phyloP scores from a whole-genome alignment of 306 rosid genomes.

The Astragalus glycyphyllos region DNA sequence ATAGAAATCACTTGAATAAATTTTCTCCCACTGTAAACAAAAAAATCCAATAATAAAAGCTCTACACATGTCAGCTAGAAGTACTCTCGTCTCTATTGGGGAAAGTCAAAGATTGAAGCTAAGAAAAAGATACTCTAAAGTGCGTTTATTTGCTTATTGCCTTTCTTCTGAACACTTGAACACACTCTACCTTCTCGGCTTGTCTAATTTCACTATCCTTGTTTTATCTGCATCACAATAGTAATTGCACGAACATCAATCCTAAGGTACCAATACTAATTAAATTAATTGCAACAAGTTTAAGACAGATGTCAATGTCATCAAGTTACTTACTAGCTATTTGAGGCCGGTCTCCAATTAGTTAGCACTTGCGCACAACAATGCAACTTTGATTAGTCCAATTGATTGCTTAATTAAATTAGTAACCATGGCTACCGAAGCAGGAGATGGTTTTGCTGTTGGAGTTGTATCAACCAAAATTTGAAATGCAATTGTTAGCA shows the following conservation, averaged over 20 bases:
- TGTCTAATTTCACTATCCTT: slow-evolving; percentile 7
- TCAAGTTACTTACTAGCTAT: slow-evolving; percentile 42
- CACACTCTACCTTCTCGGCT: slow-evolving; percentile 8
- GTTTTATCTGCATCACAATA: slow-evolving; percentile 29
- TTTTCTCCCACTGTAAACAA: not conserved
- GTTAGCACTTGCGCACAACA: too few species aligned
- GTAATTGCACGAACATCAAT: too few species aligned
- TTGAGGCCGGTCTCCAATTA: too few species aligned
- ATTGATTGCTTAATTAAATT: slow-evolving; percentile 61
- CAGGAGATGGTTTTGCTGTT: slow-evolving; percentile 57
- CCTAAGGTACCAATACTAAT: too few species aligned
- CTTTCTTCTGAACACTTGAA: slow-evolving; percentile 14
- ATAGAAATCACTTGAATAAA: slow-evolving; percentile 2
- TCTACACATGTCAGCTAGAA: too few species aligned
- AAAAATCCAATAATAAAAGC: slow-evolving; percentile 31
- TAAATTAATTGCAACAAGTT: not conserved
- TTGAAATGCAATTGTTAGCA: slow-evolving; percentile 78
- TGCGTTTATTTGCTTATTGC: slow-evolving; percentile 66
- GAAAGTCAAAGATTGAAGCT: slow-evolving; percentile 61
- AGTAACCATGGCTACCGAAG: slow-evolving; percentile 61
- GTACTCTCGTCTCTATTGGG: too few species aligned
- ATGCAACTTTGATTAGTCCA: slow-evolving; percentile 60
- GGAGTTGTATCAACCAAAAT: slow-evolving; percentile 67
- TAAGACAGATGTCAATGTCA: not conserved
- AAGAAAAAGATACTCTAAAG: too few species aligned